Evolutionary conservation across 495 filamentous ascomycete genomes (phyloP).

Genomic region (Hamigera avellanea): DNA sequence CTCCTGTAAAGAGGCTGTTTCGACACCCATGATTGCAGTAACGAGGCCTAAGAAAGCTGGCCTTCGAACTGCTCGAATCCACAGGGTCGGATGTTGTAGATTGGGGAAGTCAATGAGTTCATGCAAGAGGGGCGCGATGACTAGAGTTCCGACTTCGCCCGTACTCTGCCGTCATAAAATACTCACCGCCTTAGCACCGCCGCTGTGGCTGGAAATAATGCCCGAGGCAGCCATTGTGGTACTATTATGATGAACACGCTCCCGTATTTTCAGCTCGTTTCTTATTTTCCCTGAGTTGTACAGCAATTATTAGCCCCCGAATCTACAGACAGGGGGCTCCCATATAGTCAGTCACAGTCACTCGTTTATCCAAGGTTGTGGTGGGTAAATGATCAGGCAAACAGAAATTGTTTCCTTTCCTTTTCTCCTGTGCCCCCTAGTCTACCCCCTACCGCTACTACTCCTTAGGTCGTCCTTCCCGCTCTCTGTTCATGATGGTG

Average conservation of each 20-base stretch:
- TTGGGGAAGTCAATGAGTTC: neutral
- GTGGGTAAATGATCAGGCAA: neutral
- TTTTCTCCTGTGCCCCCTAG: neutral
- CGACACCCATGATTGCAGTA: constrained; percentile 23
- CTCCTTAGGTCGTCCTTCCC: constrained; percentile 1
- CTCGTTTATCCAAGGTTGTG: neutral
- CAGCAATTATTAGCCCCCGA: too few species aligned
- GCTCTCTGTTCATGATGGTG: constrained; percentile 19
- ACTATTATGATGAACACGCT: too few species aligned
- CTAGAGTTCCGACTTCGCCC: neutral
- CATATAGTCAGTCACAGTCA: neutral
- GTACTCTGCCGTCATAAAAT: neutral
- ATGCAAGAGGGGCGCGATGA: neutral
- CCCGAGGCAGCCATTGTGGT: too few species aligned
- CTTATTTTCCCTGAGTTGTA: too few species aligned
- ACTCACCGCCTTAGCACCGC: too few species aligned
- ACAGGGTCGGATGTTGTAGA: neutral
- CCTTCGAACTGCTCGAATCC: constrained; percentile 1
- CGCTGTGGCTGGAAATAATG: too few species aligned
- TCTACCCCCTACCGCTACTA: constrained; percentile 1
- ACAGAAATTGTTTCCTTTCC: neutral
- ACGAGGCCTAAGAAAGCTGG: constrained; percentile 6
- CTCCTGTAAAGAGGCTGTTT: constrained; percentile 1
- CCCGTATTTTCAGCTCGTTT: too few species aligned
- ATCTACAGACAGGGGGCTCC: neutral